Percentiles rank a stretch among this genome's conserved stretches.
Evolutionary conservation across 768 basidiomycete species (phyloP).

Genomic region (Nevesoporus exiguus): DNA sequence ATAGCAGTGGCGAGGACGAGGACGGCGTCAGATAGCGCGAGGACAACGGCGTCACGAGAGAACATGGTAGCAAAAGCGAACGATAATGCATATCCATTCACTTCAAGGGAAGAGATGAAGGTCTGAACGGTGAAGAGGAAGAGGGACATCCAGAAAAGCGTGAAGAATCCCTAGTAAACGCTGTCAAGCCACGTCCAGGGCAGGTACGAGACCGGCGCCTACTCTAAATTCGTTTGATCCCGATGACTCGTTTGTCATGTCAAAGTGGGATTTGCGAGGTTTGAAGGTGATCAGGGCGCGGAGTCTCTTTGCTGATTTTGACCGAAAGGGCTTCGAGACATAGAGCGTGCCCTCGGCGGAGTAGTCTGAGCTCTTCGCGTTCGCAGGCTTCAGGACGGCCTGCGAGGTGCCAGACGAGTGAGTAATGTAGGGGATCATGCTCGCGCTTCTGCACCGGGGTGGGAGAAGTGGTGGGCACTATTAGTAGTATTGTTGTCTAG

Average conservation of each 20-base stretch:
- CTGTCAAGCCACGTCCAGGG: constrained; percentile 1
- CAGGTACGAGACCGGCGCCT: constrained; percentile 7
- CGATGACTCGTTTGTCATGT: constrained; percentile 71
- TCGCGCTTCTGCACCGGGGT: not conserved
- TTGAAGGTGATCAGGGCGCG: constrained; percentile 83
- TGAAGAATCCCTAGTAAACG: constrained; percentile 76
- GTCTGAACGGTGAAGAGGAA: constrained; percentile 79
- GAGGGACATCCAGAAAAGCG: constrained; percentile 89
- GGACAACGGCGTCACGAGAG: constrained; percentile 75
- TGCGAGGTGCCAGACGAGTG: not conserved
- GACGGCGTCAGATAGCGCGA: constrained; percentile 80
- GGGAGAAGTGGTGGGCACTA: not conserved
- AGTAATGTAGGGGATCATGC: constrained; percentile 8
- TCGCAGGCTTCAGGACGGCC: constrained; percentile 14
- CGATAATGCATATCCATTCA: constrained; percentile 73
- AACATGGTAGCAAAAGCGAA: constrained; percentile 83
- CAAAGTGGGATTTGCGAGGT: constrained; percentile 82
- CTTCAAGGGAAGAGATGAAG: constrained; percentile 72
- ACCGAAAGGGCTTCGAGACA: constrained; percentile 73
- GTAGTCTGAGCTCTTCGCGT: constrained; percentile 22
- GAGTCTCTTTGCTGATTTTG: constrained; percentile 69
- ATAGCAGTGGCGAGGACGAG: constrained; percentile 73
- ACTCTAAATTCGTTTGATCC: constrained; percentile 85
- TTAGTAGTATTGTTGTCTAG: not conserved
- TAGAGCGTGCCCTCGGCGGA: constrained; percentile 66